Evolutionary conservation across 2,329 filamentous ascomycete genomes (phyloP), one percentile per base, ranked within the genome.

Genomic region (Elsinoe fawcettii): DNA sequence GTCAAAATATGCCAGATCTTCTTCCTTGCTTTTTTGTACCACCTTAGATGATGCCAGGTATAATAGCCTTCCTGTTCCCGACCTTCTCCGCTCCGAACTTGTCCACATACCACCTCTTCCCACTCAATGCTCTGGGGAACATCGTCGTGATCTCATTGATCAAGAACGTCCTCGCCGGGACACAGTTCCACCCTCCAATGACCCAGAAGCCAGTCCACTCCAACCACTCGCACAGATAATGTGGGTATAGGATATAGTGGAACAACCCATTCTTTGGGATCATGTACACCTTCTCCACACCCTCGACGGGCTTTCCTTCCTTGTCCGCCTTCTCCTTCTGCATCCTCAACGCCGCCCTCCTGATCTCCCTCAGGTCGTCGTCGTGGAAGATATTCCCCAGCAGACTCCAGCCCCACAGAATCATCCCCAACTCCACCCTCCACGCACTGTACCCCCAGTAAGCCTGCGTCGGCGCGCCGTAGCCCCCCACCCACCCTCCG

Each of bases 151-250:
- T 74, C 73, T 96, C 90, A 69, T 96, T 97, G 49, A 95, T 62
- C 44, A 96, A 66, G 68, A 97, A 97, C 53, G 80, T 81, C 66
- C 90, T 77, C 22, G 90, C 92, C 0, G 93, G 92, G 49, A 82
- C 74, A 67, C 85, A 89, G 3, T 74, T 72, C 73, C 77, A 80
- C 0, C 80, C 79, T 1, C 85, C 80, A 63, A 87, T 80, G 70
- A 96, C 80, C 77, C 86, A 90, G 70, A 90, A 99, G 0, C 93
- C 93, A 2, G 80, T 71, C 93, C 93, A 99, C 77, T 99, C 93
- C 55, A 96, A 70, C 93, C 93, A 99, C 74, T 99, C 93, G 68
- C 86, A 87, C n/a, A 95, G 77, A 71, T 96, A 99, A 70, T 99
- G 93, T 63, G 93, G 90, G 71, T 86, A 96, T 59, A 97, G 78